Conservation (phyloP, 768 basidiomycete genomes). For the Russula earlei region DNA sequence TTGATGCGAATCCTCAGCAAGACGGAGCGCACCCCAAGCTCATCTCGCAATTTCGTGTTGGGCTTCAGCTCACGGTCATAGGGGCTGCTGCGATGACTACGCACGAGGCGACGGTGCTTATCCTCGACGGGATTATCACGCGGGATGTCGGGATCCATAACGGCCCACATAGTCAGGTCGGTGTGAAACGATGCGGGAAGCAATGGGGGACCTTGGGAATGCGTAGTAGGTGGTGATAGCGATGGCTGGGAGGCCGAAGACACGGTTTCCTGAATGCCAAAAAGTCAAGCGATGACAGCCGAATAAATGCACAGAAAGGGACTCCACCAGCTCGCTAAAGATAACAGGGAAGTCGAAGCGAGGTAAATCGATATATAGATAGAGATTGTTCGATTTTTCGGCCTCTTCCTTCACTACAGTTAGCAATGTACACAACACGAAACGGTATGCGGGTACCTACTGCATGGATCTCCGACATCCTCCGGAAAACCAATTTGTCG, state of each 20-base stretch:
- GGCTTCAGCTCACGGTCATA: slow-evolving; percentile 95
- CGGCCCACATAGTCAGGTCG: slow-evolving; percentile 74
- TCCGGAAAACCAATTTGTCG: slow-evolving; percentile 85
- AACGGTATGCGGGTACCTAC: slow-evolving; percentile 35
- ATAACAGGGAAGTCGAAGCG: slow-evolving; percentile 97
- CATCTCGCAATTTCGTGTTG: slow-evolving; percentile 90
- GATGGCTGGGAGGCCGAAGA: slow-evolving; percentile 28
- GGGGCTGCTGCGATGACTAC: slow-evolving; percentile 91
- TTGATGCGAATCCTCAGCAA: neutral
- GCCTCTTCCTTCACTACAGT: slow-evolving; percentile 59
- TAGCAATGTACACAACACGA: neutral
- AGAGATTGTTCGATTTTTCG: slow-evolving; percentile 87
- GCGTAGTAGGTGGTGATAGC: slow-evolving; percentile 31
- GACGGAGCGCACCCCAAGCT: slow-evolving; percentile 64
- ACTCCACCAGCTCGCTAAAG: slow-evolving; percentile 77
- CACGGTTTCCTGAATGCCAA: slow-evolving; percentile 4
- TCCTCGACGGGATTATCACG: slow-evolving; percentile 97
- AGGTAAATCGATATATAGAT: slow-evolving; percentile 91
- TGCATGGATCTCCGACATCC: slow-evolving; percentile 91
- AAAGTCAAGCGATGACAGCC: neutral
- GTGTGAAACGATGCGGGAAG: slow-evolving; percentile 43
- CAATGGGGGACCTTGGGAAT: slow-evolving; percentile 35
- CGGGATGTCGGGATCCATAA: slow-evolving; percentile 83
- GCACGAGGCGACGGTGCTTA: slow-evolving; percentile 88
- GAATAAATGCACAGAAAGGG: neutral